Base-by-base conservation (phyloP, 2,329 filamentous ascomycete genomes). In the Endoconidiophora laricicola region DNA sequence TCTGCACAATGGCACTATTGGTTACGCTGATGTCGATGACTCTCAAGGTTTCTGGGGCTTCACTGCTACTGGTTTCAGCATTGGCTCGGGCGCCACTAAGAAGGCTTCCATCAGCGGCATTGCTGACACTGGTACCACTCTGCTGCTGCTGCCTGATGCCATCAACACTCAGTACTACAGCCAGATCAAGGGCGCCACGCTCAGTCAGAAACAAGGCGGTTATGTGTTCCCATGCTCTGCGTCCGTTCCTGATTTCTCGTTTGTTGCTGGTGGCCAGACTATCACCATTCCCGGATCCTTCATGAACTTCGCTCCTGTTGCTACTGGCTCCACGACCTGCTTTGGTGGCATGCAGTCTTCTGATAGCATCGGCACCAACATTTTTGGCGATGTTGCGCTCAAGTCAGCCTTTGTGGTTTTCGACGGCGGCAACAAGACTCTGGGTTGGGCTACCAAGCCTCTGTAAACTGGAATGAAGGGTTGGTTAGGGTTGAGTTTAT, bases 341-440 rank as follows among this genome's bases (percentile, higher is more conserved):
- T 83, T 81, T 56, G 81, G 79, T 53, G 80, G 79, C 56, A 64
- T 85, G 16, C 81, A 85, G 65, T 69, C 72, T 29, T 75, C 73
- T 44, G 49, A 50, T n/a, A 26, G 18, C 16, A 46, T 50, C 23
- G 49, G 49, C 16, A 67, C 70, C 37, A 74, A 79, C 62, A 78
- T 86, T 59, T 78, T 73, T 58, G 74, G 75, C 16, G 74, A 78
- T 58, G 70, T 77, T 57, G 71, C 78, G 59, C 77, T 78, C 66
- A 77, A 77, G 65, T 73, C 71, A 29, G 71, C 76, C 58, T 76
- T 75, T 56, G 71, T 77, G 22, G 73, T 67, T 14, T 77, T 77
- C 59, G 70, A 76, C 59, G 69, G 65, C 33, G 73, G 70, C 42
- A 74, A 76, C 62, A 72, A 69, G 59, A 66, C 68, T 2, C 59